Base-by-base conservation (phyloP, 75 land plant species). In the Cryptomeria japonica region DNA sequence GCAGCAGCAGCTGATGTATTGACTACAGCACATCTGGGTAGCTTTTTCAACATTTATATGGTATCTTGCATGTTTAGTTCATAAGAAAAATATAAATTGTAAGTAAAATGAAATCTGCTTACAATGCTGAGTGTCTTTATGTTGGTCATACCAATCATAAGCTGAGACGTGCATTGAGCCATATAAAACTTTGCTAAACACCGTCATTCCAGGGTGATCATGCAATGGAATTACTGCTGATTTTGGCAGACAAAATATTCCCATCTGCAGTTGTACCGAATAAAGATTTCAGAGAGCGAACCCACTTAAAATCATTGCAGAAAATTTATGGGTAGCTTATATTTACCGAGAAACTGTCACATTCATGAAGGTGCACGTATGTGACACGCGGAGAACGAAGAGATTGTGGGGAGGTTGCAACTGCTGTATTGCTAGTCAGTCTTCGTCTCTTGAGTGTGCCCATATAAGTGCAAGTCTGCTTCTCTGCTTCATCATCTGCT, bases 161-260 rank as follows among this genome's bases (percentile, higher is more conserved):
- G 96, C 93, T 87, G 91, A 93, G 13, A 97, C 94, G 90, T 97
- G 99, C 95, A 97, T 83, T 51, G 98, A 93, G 13, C 98, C 99
- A 89, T 96, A 94, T 7, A 97, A 93, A 77, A 97, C 87, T 86
- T 94, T 96, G 94, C 97, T 97, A n/a, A 97, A 92, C 37, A 97
- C 99, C 22, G 95, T 95, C 99, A 97, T 97, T 79, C 94, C 97
- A 84, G 94, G 97, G 93, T 97, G 99, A 68, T 96, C 93, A 86
- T 97, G 99, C 36, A 97, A 95, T 70, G 99, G 99, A 89, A 97
- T 97, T 13, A 91, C 93, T 64, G 99, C 88, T 64, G 99, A 96
- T 79, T 95, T 92, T 39, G 99, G 99, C 85, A 97, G 86, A 88
- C 93, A 94, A 86, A 94, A 97, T 87, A 97, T 94, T 10, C 98